Base-by-base conservation (phyloP, 2,329 filamentous ascomycete species). In the Xylaria sp. region DNA sequence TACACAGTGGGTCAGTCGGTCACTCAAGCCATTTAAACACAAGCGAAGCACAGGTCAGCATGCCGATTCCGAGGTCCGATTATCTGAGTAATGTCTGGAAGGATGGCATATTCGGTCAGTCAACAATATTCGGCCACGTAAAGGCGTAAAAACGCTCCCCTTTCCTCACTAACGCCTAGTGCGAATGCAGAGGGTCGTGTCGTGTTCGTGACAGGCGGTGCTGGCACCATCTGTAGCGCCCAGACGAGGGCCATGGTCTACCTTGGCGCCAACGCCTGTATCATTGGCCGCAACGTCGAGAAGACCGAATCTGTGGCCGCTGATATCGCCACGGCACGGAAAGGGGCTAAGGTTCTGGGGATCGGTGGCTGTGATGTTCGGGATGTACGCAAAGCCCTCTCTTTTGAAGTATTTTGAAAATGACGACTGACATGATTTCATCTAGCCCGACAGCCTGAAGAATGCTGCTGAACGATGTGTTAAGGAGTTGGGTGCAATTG, bases 201-300 rank as follows among this genome's bases (percentile, higher is more conserved):
- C 50, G 88, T 95, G 72, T 97, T 98, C 81, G 96, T 96, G 76
- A 99, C 96, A 3, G 96, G 96, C 65, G 96, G 96, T 59, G 94
- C 94, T 5, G 95, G 96, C 62, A 91, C 92, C 29, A 98, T 99
- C 76, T 97, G 96, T 83, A 96, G 92, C 74, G 94, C 92, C 62
- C 96, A 98, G 82, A 96, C 97, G 36, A 88, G 94, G 71, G 96
- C 96, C 3, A 84, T 99, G 66, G 94, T 99, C 27, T 87, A 94
- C 69, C 89, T 99, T 7, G 96, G 96, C 60, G 95, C 94, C 50
- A 91, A 98, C 74, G 96, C 96, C 56, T 97, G 92, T 80, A 98
- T 99, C 76, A 87, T 98, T 63, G 96, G 96, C 45, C 91, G 96
- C 73, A 97, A 93, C 78, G 87, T 90, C 50, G 89, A 93, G 73